phyloP scores from a whole-genome alignment of 805 yeast species.

The Maudiozyma turicensis region DNA sequence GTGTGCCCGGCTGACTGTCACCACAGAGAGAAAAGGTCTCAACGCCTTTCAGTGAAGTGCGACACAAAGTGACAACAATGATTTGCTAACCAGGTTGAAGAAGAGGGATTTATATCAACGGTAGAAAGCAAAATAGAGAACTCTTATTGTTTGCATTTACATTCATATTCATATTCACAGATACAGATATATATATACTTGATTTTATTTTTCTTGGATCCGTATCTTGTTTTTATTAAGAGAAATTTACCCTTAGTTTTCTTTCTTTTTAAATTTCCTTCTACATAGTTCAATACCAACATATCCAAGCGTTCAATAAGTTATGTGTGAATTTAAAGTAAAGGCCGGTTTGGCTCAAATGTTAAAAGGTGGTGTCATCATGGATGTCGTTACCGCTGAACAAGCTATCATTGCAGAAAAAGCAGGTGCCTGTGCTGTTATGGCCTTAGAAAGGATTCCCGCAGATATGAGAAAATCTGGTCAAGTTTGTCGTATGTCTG shows the following conservation, averaged over 20 bases:
- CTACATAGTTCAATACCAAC: too few species aligned
- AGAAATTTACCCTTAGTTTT: not conserved
- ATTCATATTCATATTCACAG: too few species aligned
- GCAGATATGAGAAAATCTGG: constrained; percentile 79
- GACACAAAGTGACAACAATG: too few species aligned
- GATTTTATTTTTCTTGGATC: not conserved
- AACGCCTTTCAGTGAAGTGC: too few species aligned
- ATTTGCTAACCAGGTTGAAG: too few species aligned
- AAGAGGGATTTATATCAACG: too few species aligned
- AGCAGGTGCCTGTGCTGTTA: constrained; percentile 85
- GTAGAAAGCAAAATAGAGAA: too few species aligned
- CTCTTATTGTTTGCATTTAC: too few species aligned
- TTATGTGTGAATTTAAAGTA: constrained; percentile 20
- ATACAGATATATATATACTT: too few species aligned
- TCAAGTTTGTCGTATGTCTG: constrained; percentile 79
- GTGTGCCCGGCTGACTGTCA: too few species aligned
- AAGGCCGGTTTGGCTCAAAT: constrained; percentile 79
- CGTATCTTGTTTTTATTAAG: not conserved
- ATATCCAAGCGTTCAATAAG: too few species aligned
- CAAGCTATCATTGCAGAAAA: constrained; percentile 72
- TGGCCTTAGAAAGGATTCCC: constrained; percentile 80
- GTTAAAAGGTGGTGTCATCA: constrained; percentile 70
- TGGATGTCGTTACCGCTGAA: constrained; percentile 70
- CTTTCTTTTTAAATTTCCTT: not conserved
- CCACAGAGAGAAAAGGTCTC: too few species aligned